phyloP scores from a whole-genome alignment of 768 basidiomycete genomes.

The Russula emetica region DNA sequence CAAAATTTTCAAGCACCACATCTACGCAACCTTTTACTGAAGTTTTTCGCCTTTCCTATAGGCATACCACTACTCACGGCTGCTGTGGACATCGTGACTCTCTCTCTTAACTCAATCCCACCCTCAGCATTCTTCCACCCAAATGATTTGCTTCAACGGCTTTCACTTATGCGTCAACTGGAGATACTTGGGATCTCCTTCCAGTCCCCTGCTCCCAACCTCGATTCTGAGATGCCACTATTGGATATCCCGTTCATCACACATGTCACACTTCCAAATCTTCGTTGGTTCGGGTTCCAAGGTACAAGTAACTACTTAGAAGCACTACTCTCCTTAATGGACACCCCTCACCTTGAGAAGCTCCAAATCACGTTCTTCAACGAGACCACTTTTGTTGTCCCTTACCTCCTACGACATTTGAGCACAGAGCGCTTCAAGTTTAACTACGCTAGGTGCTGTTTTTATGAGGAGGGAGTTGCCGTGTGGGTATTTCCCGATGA shows the following conservation, averaged over 20 bases:
- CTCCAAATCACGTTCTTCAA: background rate
- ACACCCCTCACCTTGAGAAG: background rate
- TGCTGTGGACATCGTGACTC: background rate
- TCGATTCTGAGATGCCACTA: background rate
- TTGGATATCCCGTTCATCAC: background rate
- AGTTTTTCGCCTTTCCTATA: background rate
- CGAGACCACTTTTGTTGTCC: background rate
- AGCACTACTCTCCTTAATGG: background rate
- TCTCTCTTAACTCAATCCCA: background rate
- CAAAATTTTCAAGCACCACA: background rate
- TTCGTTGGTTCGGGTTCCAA: background rate
- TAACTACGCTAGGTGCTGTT: background rate
- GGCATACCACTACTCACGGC: background rate
- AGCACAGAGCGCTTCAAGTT: background rate
- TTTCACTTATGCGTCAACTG: conserved; percentile 3
- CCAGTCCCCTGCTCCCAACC: background rate
- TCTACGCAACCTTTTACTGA: background rate
- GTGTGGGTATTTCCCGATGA: background rate
- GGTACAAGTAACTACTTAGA: background rate
- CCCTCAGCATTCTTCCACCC: background rate
- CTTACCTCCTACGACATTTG: background rate
- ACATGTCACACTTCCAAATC: background rate
- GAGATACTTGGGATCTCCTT: background rate
- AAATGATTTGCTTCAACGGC: background rate
- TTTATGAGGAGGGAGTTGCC: background rate